Evolutionary conservation across 176 grass and related monocot genomes (phyloP).

Genomic region (Pontederia paniculata): DNA sequence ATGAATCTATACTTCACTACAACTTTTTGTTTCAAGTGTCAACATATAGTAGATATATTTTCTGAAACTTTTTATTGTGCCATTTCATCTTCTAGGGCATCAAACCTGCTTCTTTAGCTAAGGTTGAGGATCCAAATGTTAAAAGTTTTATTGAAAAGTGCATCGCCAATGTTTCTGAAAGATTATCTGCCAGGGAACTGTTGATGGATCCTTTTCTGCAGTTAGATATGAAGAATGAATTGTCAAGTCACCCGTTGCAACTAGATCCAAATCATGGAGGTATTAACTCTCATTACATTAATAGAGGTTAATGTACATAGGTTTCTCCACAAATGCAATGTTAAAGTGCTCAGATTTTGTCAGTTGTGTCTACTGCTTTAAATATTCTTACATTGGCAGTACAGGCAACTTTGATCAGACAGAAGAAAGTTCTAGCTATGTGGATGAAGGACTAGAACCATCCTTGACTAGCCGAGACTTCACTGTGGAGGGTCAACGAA

Average conservation of each 20-base stretch:
- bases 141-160: conserved; percentile 73
- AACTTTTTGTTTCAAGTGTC: too few relatives aligned
- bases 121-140: conserved; percentile 48
- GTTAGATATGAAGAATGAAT: conserved; percentile 40
- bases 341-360: background rate
- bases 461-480: conserved; percentile 26
- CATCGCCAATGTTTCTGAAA: conserved; percentile 44
- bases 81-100: conserved; percentile 26
- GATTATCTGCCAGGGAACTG: conserved; percentile 51
- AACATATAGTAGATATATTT: background rate
- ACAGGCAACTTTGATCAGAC: conserved; percentile 24
- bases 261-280: conserved; percentile 28
- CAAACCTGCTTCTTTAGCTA: conserved; percentile 49
- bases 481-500: conserved; percentile 50
- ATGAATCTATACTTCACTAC: too few relatives aligned
- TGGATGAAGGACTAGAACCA: conserved; percentile 17
- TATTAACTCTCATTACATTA: conserved; percentile 8
- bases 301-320: background rate
- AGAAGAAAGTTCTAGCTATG: conserved; percentile 24
- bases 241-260: conserved; percentile 27
- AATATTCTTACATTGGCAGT: conserved; percentile 24
- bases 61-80: background rate
- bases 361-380: conserved; percentile 1
- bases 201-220: conserved; percentile 62
- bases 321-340: background rate